Evolutionary conservation across 805 yeast species (phyloP).

Genomic region (Myxozyma vanderwaltii): DNA sequence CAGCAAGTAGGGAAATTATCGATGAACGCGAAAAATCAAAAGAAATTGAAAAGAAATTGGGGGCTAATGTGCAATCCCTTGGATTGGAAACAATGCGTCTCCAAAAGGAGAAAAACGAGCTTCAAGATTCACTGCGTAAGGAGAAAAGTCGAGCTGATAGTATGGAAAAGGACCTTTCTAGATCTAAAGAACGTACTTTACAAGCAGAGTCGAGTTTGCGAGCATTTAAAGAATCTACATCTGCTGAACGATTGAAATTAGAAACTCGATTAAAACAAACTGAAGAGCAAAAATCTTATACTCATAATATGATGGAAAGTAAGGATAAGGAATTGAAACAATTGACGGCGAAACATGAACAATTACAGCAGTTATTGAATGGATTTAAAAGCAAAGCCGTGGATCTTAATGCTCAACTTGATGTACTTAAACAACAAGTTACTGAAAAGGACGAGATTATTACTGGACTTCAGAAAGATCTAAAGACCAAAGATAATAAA

Average conservation of each 20-base stretch:
- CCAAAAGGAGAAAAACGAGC: slow-evolving; percentile 35
- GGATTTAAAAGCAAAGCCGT: slow-evolving; percentile 35
- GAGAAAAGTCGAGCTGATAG: slow-evolving; percentile 38
- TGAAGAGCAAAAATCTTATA: slow-evolving; percentile 32
- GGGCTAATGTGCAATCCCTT: slow-evolving; percentile 34
- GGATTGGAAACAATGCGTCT: slow-evolving; percentile 39
- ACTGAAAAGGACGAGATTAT: slow-evolving; percentile 38
- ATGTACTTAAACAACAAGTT: slow-evolving; percentile 35
- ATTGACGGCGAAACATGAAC: slow-evolving; percentile 1
- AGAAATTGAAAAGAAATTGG: slow-evolving; percentile 13
- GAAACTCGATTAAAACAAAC: slow-evolving; percentile 31
- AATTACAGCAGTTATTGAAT: slow-evolving; percentile 33
- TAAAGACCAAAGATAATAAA: slow-evolving; percentile 41
- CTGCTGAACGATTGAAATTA: slow-evolving; percentile 20
- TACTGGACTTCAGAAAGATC: slow-evolving; percentile 38
- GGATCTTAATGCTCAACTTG: slow-evolving; percentile 42
- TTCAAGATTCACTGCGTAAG: slow-evolving; percentile 45
- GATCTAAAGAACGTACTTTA: slow-evolving; percentile 19
- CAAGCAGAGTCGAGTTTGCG: slow-evolving; percentile 22
- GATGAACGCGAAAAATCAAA: slow-evolving; percentile 21
- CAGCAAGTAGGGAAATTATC: slow-evolving; percentile 17
- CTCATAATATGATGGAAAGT: slow-evolving; percentile 20
- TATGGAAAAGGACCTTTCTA: slow-evolving; percentile 43
- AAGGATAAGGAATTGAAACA: slow-evolving; percentile 30
- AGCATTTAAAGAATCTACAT: slow-evolving; percentile 7